These are phyloP conservation scores for Phytopythium vexans DNA, from an alignment of 352 stramenopile species.

Conservation along the genomic window DNA sequence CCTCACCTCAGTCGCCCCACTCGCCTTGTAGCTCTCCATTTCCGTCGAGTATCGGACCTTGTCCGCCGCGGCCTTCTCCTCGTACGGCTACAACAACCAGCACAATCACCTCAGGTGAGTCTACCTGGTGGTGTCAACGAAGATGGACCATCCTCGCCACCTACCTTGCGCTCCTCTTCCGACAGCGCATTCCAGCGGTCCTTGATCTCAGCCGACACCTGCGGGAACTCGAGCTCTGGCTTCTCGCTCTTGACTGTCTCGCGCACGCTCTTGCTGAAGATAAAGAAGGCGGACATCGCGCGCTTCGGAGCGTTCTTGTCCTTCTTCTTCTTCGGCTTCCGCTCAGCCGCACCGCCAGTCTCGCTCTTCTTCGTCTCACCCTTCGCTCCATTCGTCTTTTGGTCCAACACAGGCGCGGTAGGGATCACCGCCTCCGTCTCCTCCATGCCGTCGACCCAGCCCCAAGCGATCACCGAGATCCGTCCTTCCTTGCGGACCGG, in stretches of 20 bases:
- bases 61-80: slow-evolving; percentile 78
- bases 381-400: slow-evolving; percentile 5
- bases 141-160: neutral
- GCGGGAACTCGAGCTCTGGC: slow-evolving; percentile 75
- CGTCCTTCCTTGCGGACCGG: slow-evolving; percentile 86
- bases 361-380: slow-evolving; percentile 43
- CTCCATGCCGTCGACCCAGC: slow-evolving; percentile 75
- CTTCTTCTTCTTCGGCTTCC: slow-evolving; percentile 88
- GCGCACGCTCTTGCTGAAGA: slow-evolving; percentile 87
- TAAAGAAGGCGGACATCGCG: slow-evolving; percentile 88
- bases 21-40: slow-evolving; percentile 85
- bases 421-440: slow-evolving; percentile 14
- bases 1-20: slow-evolving; percentile 61
- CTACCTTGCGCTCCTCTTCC: slow-evolving; percentile 57
- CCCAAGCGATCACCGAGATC: slow-evolving; percentile 95
- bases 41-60: slow-evolving; percentile 86
- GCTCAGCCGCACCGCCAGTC: slow-evolving; percentile 34
- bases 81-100: slow-evolving; percentile 51
- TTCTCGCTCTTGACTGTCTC: slow-evolving; percentile 87
- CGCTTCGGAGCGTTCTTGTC: slow-evolving; percentile 90
- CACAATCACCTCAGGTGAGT: neutral
- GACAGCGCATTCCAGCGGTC: slow-evolving; percentile 74
- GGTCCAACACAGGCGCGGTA: slow-evolving; percentile 6
- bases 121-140: slow-evolving; percentile 4
- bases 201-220: slow-evolving; percentile 86